phyloP scores from a whole-genome alignment of 805 yeast genomes.

The Suhomyces sp. region DNA sequence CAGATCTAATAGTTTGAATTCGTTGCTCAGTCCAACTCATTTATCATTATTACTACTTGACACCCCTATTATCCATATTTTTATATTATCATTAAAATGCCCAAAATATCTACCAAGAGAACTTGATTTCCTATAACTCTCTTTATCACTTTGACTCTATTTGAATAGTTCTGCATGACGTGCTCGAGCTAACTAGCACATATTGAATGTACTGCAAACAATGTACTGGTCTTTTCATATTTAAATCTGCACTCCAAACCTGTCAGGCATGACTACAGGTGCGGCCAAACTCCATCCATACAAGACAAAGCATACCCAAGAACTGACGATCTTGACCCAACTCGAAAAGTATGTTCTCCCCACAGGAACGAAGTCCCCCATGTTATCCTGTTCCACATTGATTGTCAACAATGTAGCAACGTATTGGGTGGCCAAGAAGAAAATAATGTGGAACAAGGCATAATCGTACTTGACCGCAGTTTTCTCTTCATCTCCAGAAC shows the following conservation, averaged over 20 bases:
- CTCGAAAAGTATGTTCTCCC: conserved; percentile 95
- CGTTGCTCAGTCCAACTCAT: too few species aligned
- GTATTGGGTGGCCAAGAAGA: conserved; percentile 95
- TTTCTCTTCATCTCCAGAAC: conserved; percentile 49
- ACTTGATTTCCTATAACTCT: too few species aligned
- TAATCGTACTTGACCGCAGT: conserved; percentile 76
- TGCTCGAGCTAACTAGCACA: too few species aligned
- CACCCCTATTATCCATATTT: too few species aligned
- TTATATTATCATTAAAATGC: too few species aligned
- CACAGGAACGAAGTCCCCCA: conserved; percentile 91
- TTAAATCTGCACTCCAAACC: conserved; percentile 52
- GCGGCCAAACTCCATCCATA: conserved; percentile 92
- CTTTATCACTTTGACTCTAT: too few species aligned
- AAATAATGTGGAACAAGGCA: conserved; percentile 83
- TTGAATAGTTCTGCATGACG: too few species aligned
- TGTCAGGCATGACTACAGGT: conserved; percentile 86
- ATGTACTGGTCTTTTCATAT: too few species aligned
- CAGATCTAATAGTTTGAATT: too few species aligned
- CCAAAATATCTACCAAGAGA: too few species aligned
- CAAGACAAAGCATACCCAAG: conserved; percentile 86
- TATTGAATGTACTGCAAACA: too few species aligned
- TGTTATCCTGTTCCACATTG: conserved; percentile 79
- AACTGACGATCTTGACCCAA: conserved; percentile 89
- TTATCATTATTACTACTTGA: too few species aligned
- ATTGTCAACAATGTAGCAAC: conserved; percentile 91